Conservation (phyloP, 768 basidiomycete species). For the Pisolithus marmoratus region DNA sequence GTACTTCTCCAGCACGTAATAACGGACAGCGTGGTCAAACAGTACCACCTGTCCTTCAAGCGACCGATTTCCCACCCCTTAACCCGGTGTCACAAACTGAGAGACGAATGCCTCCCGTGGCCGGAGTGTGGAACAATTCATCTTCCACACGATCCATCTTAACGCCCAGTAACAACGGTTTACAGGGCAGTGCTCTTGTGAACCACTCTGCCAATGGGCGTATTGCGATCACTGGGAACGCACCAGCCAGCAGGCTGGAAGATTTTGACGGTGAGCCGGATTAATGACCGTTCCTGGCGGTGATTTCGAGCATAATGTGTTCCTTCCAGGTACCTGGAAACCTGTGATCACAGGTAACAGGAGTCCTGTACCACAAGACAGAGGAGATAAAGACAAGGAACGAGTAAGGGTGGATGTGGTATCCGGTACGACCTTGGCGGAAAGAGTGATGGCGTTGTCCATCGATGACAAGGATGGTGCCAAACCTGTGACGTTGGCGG, state of each 20-base stretch:
- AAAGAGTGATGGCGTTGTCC: slow-evolving; percentile 32
- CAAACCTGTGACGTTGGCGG: slow-evolving; percentile 4
- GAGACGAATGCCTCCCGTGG: slow-evolving; percentile 47
- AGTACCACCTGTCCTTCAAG: slow-evolving; percentile 39
- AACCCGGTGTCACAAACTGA: slow-evolving; percentile 42
- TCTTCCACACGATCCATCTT: slow-evolving; percentile 49
- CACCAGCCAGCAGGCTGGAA: slow-evolving; percentile 28
- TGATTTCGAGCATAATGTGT: slow-evolving; percentile 24
- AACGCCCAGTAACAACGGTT: slow-evolving; percentile 31
- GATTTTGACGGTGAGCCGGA: slow-evolving; percentile 45
- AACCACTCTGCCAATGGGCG: slow-evolving; percentile 30
- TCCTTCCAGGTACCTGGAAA: slow-evolving; percentile 29
- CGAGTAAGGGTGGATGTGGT: slow-evolving; percentile 30
- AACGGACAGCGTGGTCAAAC: slow-evolving; percentile 33
- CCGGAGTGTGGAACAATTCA: slow-evolving; percentile 69
- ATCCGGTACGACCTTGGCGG: slow-evolving; percentile 31
- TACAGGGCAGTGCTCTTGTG: slow-evolving; percentile 30
- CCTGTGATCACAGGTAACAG: slow-evolving; percentile 7
- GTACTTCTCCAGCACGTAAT: slow-evolving; percentile 33
- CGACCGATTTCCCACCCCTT: slow-evolving; percentile 70
- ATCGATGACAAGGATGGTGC: slow-evolving; percentile 24
- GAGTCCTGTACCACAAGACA: slow-evolving; percentile 16
- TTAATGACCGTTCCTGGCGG: slow-evolving; percentile 43
- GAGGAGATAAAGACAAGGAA: slow-evolving; percentile 29
- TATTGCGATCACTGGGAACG: slow-evolving; percentile 1